Percentiles rank a stretch among this genome's conserved stretches.
Evolutionary conservation across 1,284 basidiomycete species (phyloP).

Genomic region (Apiotrichum laibachii): DNA sequence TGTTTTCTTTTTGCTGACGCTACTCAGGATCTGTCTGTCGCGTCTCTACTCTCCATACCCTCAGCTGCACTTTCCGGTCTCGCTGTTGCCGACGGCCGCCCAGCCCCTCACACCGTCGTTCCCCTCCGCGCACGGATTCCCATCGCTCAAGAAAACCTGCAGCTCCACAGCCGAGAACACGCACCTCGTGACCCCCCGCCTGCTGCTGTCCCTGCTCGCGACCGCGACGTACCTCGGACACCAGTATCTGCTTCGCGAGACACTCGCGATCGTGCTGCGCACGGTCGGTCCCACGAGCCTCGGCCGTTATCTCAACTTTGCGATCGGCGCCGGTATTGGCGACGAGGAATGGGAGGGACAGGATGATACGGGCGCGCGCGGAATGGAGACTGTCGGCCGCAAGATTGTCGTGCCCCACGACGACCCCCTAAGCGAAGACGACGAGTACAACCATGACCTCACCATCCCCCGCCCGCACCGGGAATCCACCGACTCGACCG

Average conservation of each 20-base stretch:
- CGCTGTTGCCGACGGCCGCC: slow-evolving; percentile 63
- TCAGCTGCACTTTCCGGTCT: slow-evolving; percentile 63
- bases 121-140: slow-evolving; percentile 59
- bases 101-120: slow-evolving; percentile 71
- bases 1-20: background rate
- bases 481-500: slow-evolving; percentile 15
- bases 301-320: slow-evolving; percentile 74
- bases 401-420: slow-evolving; percentile 37
- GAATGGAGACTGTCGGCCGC: slow-evolving; percentile 67
- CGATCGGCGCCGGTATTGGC: slow-evolving; percentile 70
- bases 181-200: slow-evolving; percentile 73
- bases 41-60: slow-evolving; percentile 83
- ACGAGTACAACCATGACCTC: background rate
- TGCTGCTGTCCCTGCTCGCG: slow-evolving; percentile 80
- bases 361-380: slow-evolving; percentile 63
- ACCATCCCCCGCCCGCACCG: background rate
- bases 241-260: slow-evolving; percentile 70
- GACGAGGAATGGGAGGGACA: slow-evolving; percentile 51
- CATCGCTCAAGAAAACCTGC: slow-evolving; percentile 63
- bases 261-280: slow-evolving; percentile 66
- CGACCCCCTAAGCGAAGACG: slow-evolving; percentile 13
- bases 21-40: slow-evolving; percentile 69
- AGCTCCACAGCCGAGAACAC: slow-evolving; percentile 51
- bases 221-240: slow-evolving; percentile 83
- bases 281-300: slow-evolving; percentile 79